Conservation (phyloP, 2,329 filamentous ascomycete species). For the Aspergillus persii region DNA sequence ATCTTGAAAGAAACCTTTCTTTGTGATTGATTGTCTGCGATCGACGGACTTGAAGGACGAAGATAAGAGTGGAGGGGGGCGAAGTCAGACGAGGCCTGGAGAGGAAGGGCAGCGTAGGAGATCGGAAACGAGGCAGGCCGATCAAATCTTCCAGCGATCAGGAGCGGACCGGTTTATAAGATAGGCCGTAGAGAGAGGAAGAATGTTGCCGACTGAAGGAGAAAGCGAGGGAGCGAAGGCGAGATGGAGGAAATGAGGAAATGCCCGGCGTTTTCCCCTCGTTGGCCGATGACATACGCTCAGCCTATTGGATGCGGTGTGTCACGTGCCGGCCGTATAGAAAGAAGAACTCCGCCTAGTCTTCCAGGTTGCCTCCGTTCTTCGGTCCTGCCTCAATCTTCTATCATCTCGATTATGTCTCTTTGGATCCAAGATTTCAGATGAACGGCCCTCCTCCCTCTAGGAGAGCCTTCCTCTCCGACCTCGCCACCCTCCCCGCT, state of each 20-base stretch:
- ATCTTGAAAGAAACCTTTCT: neutral
- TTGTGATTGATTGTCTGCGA: neutral
- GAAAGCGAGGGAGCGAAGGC: neutral
- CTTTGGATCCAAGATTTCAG: neutral
- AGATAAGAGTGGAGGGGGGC: constrained; percentile 2
- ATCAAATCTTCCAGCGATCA: neutral
- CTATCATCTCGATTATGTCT: constrained; percentile 5
- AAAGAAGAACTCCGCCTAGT: neutral
- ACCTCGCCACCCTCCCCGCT: constrained; percentile 51
- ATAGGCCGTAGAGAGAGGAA: neutral
- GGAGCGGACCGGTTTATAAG: neutral
- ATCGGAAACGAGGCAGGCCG: neutral
- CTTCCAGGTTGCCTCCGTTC: neutral
- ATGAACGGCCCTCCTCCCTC: constrained; percentile 62
- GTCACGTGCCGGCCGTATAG: constrained; percentile 30
- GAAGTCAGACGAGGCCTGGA: neutral
- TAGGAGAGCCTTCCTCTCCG: constrained; percentile 62
- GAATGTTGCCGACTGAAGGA: neutral
- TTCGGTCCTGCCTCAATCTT: neutral
- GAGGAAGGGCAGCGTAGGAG: neutral
- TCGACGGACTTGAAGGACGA: neutral
- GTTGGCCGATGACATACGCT: constrained; percentile 37
- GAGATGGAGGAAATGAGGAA: constrained; percentile 2
- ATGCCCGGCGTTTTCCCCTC: constrained; percentile 26
- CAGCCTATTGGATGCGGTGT: constrained; percentile 26